These are phyloP conservation scores for Globisporangium iwayamae DNA, from an alignment of 352 stramenopile species.

Conservation along the genomic window DNA sequence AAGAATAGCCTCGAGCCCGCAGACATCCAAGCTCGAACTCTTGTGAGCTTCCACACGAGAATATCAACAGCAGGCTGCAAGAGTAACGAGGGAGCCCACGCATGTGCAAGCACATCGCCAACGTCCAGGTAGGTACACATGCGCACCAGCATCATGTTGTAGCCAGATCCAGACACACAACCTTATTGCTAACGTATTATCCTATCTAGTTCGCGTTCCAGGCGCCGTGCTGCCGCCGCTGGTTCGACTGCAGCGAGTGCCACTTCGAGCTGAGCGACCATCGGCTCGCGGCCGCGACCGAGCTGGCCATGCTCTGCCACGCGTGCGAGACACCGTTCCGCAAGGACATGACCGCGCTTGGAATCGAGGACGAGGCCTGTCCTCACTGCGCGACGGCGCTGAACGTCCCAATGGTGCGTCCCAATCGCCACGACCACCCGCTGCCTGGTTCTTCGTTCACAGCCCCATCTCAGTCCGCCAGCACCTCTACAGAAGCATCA, in stretches of 20 bases:
- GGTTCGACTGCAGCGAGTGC: constrained; percentile 79
- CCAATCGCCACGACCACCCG: not conserved
- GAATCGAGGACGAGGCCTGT: constrained; percentile 52
- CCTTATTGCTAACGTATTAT: too few species aligned
- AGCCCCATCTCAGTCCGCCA: not conserved
- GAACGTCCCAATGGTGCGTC: constrained; percentile 22
- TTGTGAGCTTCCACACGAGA: not conserved
- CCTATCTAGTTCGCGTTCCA: constrained; percentile 38
- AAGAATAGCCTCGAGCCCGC: too few species aligned
- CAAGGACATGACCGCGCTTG: constrained; percentile 53
- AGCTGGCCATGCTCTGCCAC: constrained; percentile 71
- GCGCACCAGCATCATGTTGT: not conserved
- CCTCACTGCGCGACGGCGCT: constrained; percentile 58
- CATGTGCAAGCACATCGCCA: constrained; percentile 44
- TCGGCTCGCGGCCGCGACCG: constrained; percentile 27
- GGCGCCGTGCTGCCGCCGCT: constrained; percentile 65
- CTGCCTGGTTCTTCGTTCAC: not conserved
- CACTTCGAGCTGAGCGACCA: constrained; percentile 70
- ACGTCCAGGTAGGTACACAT: constrained; percentile 24
- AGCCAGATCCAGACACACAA: too few species aligned
- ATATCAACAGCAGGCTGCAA: not conserved
- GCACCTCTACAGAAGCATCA: not conserved
- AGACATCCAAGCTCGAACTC: too few species aligned
- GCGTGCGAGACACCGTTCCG: constrained; percentile 60
- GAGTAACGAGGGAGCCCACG: not conserved